These are phyloP conservation scores for Helichrysum umbraculigerum DNA, from an alignment of 129 eudicot genomes.

Conservation along the genomic window DNA sequence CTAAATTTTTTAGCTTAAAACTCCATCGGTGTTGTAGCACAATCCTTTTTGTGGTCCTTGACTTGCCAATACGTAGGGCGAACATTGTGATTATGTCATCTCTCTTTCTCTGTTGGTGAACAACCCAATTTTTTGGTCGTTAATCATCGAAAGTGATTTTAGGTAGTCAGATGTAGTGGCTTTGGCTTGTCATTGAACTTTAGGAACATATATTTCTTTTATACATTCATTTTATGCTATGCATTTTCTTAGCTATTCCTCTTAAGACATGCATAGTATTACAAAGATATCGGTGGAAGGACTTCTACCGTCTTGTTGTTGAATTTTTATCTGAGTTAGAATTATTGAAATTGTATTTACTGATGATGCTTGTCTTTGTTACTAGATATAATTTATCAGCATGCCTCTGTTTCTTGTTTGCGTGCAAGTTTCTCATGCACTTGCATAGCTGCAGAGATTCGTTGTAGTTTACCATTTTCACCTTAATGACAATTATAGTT, in stretches of 20 bases:
- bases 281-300: too few relatives aligned
- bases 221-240: neutral
- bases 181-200: neutral
- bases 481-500: neutral
- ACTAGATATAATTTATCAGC: constrained; percentile 2
- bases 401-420: constrained; percentile 1
- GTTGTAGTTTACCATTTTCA: neutral
- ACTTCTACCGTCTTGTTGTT: neutral
- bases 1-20: constrained; percentile 11
- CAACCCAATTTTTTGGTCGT: neutral
- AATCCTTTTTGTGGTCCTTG: neutral
- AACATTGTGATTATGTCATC: constrained; percentile 7
- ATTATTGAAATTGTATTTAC: neutral
- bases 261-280: too few relatives aligned
- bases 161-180: neutral
- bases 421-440: constrained; percentile 10
- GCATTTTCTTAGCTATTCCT: too few relatives aligned
- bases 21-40: neutral
- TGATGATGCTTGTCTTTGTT: constrained; percentile 11
- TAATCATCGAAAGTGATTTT: neutral
- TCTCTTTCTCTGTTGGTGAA: neutral
- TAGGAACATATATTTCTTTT: neutral
- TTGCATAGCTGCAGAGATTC: neutral
- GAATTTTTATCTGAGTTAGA: constrained; percentile 8
- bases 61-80: neutral